Conservation (phyloP, 805 yeast genomes). For the Metschnikowia dekortorum region DNA sequence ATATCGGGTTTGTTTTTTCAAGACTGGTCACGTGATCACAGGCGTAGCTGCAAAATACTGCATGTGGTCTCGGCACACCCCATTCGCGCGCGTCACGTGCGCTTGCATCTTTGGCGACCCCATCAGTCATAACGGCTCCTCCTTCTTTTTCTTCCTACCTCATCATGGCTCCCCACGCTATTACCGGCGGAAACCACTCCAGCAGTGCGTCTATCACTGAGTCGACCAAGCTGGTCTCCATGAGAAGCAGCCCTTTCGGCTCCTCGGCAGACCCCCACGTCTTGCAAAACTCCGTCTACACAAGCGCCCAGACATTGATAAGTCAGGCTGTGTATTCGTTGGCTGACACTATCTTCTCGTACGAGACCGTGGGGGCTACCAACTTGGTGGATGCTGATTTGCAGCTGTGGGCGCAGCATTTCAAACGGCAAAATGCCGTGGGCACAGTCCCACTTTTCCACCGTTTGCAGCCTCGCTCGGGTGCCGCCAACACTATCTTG, state of each 20-base stretch:
- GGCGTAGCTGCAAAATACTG: conserved; percentile 3
- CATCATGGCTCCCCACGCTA: conserved; percentile 12
- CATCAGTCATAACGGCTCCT: background rate
- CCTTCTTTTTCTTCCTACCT: background rate
- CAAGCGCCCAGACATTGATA: conserved; percentile 52
- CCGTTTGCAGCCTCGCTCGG: conserved; percentile 69
- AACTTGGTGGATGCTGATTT: conserved; percentile 58
- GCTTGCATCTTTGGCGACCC: conserved; percentile 8
- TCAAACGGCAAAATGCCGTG: conserved; percentile 45
- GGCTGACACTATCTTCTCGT: conserved; percentile 58
- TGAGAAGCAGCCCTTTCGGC: conserved; percentile 50
- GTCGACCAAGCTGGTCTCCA: conserved; percentile 9
- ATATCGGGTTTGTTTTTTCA: background rate
- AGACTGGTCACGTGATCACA: background rate
- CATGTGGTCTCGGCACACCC: background rate
- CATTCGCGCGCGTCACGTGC: conserved; percentile 12
- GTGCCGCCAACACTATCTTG: conserved; percentile 74
- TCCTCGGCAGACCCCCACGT: conserved; percentile 52
- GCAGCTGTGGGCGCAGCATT: conserved; percentile 53
- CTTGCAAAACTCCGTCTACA: conserved; percentile 45
- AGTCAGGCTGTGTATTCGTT: conserved; percentile 51
- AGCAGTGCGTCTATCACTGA: conserved; percentile 6
- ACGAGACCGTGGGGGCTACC: conserved; percentile 53
- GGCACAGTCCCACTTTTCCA: conserved; percentile 60
- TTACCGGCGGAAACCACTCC: conserved; percentile 1